Evolutionary conservation across 257 asterid species (phyloP).

Genomic region (Parsonsia alboflavescens): DNA sequence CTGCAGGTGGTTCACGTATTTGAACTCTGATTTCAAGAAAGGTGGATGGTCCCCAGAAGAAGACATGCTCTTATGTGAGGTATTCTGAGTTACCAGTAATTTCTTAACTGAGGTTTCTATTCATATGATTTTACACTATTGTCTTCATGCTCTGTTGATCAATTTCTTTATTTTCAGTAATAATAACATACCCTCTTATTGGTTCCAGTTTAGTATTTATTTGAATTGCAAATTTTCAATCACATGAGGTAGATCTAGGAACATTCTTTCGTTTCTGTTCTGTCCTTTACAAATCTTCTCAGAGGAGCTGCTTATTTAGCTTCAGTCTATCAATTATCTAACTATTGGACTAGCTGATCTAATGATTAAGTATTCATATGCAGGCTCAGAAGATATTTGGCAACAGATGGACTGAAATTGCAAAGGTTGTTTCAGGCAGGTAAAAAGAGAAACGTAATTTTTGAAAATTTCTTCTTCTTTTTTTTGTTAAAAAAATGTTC

Average conservation of each 20-base stretch:
- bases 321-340: background rate
- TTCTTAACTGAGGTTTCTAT: background rate
- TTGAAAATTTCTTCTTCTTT: background rate
- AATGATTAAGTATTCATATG: conserved; percentile 21
- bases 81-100: conserved; percentile 25
- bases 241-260: conserved; percentile 1
- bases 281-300: background rate
- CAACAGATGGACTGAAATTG: conserved; percentile 97
- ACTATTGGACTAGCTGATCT: conserved; percentile 22
- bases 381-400: conserved; percentile 99
- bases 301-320: background rate
- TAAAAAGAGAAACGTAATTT: conserved; percentile 24
- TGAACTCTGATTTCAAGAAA: conserved; percentile 98
- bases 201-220: background rate
- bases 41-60: conserved; percentile 99
- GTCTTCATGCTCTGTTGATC: background rate
- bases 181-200: too few species aligned
- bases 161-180: background rate
- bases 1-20: conserved; percentile 92
- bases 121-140: background rate
- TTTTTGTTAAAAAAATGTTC: background rate
- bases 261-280: conserved; percentile 1
- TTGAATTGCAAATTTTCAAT: background rate
- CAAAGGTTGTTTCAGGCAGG: conserved; percentile 99
- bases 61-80: conserved; percentile 96